phyloP scores from a whole-genome alignment of 2,329 filamentous ascomycete species.

The Dryadomyces quercivorus region DNA sequence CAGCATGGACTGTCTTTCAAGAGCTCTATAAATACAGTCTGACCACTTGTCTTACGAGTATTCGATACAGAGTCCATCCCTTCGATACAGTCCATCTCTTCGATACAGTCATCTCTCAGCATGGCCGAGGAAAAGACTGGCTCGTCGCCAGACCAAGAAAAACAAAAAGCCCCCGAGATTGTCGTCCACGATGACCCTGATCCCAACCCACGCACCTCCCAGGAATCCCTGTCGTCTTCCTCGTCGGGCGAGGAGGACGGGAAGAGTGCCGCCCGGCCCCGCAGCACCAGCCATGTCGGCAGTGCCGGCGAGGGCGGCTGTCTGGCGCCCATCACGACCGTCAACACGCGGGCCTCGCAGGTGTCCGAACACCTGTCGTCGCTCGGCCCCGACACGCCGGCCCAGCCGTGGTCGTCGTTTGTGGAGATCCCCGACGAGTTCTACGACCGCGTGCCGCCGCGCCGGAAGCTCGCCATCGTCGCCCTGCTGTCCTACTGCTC shows the following conservation, averaged over 20 bases:
- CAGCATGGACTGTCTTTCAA: too few relatives aligned
- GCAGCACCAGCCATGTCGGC: background rate
- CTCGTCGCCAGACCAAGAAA: background rate
- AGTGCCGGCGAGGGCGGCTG: background rate
- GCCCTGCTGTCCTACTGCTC: constrained; percentile 60
- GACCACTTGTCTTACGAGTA: too few relatives aligned
- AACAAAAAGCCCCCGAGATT: background rate
- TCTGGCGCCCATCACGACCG: background rate
- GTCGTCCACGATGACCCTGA: background rate
- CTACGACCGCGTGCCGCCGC: constrained; percentile 52
- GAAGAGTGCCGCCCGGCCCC: background rate
- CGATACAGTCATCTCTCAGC: too few relatives aligned
- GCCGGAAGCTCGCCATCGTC: constrained; percentile 56
- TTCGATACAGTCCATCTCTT: too few relatives aligned
- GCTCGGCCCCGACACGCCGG: constrained; percentile 15
- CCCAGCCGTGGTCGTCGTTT: constrained; percentile 17
- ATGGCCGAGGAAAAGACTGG: background rate
- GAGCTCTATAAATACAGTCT: too few relatives aligned
- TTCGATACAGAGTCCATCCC: too few relatives aligned
- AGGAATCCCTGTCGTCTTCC: background rate
- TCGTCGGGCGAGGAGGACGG: background rate
- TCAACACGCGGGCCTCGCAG: background rate
- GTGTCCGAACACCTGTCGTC: constrained; percentile 15
- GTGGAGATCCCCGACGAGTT: constrained; percentile 35
- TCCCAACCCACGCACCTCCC: background rate